Evolutionary conservation across 73 alveolate genomes (phyloP), one percentile per base, ranked within the genome.

Genomic region (Uronychia setigera): DNA sequence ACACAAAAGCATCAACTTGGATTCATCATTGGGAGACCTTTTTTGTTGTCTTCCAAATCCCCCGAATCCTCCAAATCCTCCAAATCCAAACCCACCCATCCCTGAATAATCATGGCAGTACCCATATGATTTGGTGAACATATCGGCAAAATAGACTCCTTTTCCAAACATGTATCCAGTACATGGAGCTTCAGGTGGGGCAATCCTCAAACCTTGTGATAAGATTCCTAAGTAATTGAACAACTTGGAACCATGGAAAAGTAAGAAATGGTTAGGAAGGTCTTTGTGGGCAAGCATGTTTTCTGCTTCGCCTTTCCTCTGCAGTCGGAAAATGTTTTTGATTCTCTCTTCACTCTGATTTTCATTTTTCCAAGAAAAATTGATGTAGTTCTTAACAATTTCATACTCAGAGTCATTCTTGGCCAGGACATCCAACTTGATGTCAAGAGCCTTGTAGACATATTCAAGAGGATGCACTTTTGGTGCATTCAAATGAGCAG

Each of bases 61-160:
- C 67, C 67, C 67, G 67, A 46, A 46, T 82, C 80, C 89, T 57
- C 11, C 31, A 58, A 83, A 35, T 0, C 88, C 79, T 79, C 74
- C 28, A 29, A 77, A 5, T 78, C 83, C 95, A 58, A 25, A 25
- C 75, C 26, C 27, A 90, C n/a, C n/a, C 29, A 80, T 79, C 30
- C 32, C 74, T 28, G 29, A 57, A 29, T 13, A 59, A 35, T 87
- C 84, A 35, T 91, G 75, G 57, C 94, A 88, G 93, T 98, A 98
- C 28, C 85, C 96, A 28, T 91, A 92, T 67, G 98, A 87, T 89
- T 97, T 98, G 29, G 89, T 87, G 79, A 93, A 96, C 94, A 92
- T 92, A 83, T 98, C 99, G 33, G 99, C 99, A 78, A 98, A 92
- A 91, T 98, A 98, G 35, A 98, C 94, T 59, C 99, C 99, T 79